Percentiles rank a stretch among this genome's conserved stretches.
phyloP scores from a whole-genome alignment of 768 basidiomycete genomes.

The Tulasnella calospora region DNA sequence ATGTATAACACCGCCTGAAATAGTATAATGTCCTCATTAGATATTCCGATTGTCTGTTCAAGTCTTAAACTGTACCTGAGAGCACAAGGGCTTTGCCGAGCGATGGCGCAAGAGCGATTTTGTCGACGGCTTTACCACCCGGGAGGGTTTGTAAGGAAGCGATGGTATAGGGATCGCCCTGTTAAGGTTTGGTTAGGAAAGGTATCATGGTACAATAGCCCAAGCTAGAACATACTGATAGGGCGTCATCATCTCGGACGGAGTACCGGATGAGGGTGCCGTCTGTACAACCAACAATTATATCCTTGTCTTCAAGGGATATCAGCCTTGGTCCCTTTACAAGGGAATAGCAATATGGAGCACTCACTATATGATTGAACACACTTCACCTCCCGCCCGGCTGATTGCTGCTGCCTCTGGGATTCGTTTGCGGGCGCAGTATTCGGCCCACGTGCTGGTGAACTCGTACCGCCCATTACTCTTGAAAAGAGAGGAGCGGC shows the following conservation, averaged over 20 bases:
- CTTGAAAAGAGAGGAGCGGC: conserved; percentile 29
- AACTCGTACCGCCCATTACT: conserved; percentile 33
- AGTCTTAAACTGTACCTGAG: conserved; percentile 49
- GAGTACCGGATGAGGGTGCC: conserved; percentile 79
- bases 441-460: not conserved
- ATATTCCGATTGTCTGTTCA: not conserved
- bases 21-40: not conserved
- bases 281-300: conserved; percentile 81
- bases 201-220: conserved; percentile 29
- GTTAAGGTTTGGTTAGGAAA: conserved; percentile 36
- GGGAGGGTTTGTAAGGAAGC: conserved; percentile 66
- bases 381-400: conserved; percentile 10
- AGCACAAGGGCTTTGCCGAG: conserved; percentile 70
- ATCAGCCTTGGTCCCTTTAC: not conserved
- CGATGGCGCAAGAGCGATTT: conserved; percentile 72
- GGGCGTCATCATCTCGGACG: conserved; percentile 54
- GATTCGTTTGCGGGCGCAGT: not conserved
- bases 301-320: conserved; percentile 57
- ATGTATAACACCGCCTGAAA: conserved; percentile 49
- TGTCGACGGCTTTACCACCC: conserved; percentile 66
- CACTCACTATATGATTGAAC: conserved; percentile 22
- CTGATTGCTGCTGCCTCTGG: not conserved
- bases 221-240: conserved; percentile 36
- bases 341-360: not conserved
- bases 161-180: conserved; percentile 54